phyloP scores from a whole-genome alignment of 129 eudicot species.

The Helianthus annuus region DNA sequence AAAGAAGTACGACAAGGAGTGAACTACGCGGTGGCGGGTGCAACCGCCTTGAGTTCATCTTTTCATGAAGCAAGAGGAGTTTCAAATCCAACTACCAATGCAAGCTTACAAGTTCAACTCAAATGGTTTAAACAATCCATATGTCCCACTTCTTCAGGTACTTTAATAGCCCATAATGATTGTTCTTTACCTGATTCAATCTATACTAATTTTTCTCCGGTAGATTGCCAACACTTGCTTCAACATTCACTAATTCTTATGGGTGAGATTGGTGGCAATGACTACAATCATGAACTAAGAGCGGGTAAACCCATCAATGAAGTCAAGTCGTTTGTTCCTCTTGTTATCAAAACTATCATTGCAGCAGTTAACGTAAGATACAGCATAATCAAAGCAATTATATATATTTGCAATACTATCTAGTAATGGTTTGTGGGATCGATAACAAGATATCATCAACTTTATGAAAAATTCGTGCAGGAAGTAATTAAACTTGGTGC shows the following conservation, averaged over 20 bases:
- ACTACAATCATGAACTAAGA: neutral
- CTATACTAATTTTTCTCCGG: neutral
- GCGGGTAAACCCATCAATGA: neutral
- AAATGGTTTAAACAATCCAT: slow-evolving; percentile 23
- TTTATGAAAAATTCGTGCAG: neutral
- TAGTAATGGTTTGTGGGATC: neutral
- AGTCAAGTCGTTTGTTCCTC: slow-evolving; percentile 4
- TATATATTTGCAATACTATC: neutral
- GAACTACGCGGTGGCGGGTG: neutral
- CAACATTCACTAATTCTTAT: neutral
- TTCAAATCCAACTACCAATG: neutral
- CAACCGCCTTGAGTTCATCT: slow-evolving; percentile 8
- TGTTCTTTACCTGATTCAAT: too few species aligned
- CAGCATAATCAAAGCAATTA: neutral
- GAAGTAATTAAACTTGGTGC: slow-evolving; percentile 26
- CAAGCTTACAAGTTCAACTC: slow-evolving; percentile 12
- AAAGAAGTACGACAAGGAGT: neutral
- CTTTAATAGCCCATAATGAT: too few species aligned
- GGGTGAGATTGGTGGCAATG: slow-evolving; percentile 20
- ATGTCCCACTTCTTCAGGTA: neutral
- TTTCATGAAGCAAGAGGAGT: slow-evolving; percentile 19
- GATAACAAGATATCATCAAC: neutral
- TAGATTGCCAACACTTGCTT: neutral
- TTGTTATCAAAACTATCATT: neutral
- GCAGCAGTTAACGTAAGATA: neutral